phyloP scores from a whole-genome alignment of 768 basidiomycete genomes.

The Sporobolomyces roseus region DNA sequence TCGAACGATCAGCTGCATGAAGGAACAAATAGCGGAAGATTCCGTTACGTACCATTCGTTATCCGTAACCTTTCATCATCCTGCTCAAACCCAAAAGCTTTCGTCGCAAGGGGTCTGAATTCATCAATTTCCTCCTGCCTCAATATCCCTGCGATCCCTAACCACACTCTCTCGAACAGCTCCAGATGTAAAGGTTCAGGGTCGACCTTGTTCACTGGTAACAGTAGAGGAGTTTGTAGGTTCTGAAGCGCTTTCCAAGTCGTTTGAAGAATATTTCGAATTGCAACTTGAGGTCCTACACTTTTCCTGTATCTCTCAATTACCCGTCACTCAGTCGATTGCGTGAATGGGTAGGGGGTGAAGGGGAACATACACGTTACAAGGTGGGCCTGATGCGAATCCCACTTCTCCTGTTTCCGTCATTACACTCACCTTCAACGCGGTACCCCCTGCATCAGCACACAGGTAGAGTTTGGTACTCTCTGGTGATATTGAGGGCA shows the following conservation, averaged over 20 bases:
- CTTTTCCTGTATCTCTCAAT: constrained; percentile 36
- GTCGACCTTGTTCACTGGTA: constrained; percentile 14
- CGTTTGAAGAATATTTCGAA: constrained; percentile 43
- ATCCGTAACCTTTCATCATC: constrained; percentile 37
- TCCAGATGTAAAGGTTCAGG: constrained; percentile 8
- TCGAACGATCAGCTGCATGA: too few relatives aligned
- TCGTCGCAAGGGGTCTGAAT: constrained; percentile 35
- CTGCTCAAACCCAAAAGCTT: constrained; percentile 30
- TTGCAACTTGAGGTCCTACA: constrained; percentile 42
- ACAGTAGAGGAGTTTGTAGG: background rate
- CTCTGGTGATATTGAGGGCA: background rate
- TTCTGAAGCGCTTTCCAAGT: constrained; percentile 42
- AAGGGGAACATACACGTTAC: constrained; percentile 46
- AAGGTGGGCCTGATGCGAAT: constrained; percentile 44
- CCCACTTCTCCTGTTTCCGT: constrained; percentile 37
- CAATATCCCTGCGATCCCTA: constrained; percentile 46
- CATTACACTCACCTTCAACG: constrained; percentile 43
- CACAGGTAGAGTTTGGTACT: constrained; percentile 42
- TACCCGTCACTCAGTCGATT: background rate
- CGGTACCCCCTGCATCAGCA: constrained; percentile 48
- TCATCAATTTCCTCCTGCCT: constrained; percentile 35
- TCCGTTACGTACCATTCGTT: constrained; percentile 45
- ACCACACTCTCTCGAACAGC: constrained; percentile 46
- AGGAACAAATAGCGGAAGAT: background rate
- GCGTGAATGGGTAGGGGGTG: background rate